A percentile compares a stretch with the other conserved stretches of the same genome.
Conservation (phyloP, 495 filamentous ascomycete species). For the Chaetomium tenue region DNA sequence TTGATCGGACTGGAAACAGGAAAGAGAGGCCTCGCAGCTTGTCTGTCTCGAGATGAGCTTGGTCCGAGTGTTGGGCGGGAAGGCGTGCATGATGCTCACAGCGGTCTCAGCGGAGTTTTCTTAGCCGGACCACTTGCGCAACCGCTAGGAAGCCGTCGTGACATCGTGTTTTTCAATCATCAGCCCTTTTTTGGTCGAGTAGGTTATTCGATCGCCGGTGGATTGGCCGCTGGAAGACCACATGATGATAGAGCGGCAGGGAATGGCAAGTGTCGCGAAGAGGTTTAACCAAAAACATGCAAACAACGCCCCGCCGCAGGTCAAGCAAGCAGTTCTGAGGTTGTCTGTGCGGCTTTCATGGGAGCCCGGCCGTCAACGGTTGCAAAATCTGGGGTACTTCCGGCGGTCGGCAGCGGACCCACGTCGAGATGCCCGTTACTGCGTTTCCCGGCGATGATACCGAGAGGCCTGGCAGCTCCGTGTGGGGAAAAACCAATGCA, state of each 20-base stretch:
- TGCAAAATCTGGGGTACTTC: slow-evolving; percentile 13
- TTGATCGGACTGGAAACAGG: background rate
- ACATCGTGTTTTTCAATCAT: slow-evolving; percentile 22
- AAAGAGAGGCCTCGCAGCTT: background rate
- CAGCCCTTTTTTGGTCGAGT: slow-evolving; percentile 8
- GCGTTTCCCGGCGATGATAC: background rate
- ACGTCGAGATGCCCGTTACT: background rate
- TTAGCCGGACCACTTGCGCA: slow-evolving; percentile 7
- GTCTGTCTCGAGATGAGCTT: background rate
- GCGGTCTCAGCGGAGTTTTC: slow-evolving; percentile 14
- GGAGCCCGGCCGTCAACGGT: slow-evolving; percentile 14
- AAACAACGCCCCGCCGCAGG: background rate
- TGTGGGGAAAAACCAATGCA: slow-evolving; percentile 27
- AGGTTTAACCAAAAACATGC: background rate
- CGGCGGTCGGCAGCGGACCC: slow-evolving; percentile 1
- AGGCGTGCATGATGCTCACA: slow-evolving; percentile 15
- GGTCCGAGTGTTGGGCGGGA: slow-evolving; percentile 1
- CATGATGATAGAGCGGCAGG: slow-evolving; percentile 29
- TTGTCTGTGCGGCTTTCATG: background rate
- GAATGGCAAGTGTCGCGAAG: slow-evolving; percentile 18
- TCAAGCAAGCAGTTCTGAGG: slow-evolving; percentile 4
- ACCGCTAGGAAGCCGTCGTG: slow-evolving; percentile 23
- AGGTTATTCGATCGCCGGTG: background rate
- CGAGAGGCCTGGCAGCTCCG: background rate
- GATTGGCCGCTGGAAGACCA: slow-evolving; percentile 9